Evolutionary conservation across 768 basidiomycete genomes (phyloP).

Genomic region (Podaxis sp.): DNA sequence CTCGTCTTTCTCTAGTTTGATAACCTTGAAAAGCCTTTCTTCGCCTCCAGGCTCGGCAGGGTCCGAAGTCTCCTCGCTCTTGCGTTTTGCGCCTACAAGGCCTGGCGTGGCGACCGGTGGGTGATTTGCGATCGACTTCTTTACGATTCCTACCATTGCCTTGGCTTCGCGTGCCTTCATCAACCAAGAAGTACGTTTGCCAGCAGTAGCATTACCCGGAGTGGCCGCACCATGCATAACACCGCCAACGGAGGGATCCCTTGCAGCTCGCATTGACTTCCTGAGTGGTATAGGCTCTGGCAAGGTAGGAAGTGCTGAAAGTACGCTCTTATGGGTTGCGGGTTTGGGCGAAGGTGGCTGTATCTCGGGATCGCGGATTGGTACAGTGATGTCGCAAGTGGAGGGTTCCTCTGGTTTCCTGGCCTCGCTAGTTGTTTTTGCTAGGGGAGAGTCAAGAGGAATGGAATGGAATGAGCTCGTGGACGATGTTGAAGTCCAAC

Average conservation of each 20-base stretch:
- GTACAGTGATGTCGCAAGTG: conserved; percentile 15
- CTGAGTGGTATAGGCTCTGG: conserved; percentile 69
- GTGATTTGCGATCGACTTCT: conserved; percentile 26
- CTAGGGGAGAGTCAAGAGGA: conserved; percentile 34
- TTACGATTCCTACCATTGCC: conserved; percentile 56
- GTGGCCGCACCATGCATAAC: conserved; percentile 36
- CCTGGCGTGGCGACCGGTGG: background rate
- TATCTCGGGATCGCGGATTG: conserved; percentile 4
- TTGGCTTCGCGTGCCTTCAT: conserved; percentile 75
- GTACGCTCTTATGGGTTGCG: background rate
- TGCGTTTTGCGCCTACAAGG: conserved; percentile 50
- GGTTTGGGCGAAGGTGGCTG: conserved; percentile 5
- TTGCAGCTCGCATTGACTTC: conserved; percentile 58
- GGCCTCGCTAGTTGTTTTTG: conserved; percentile 6
- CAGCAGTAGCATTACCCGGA: conserved; percentile 41
- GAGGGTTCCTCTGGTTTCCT: conserved; percentile 17
- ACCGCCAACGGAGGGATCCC: conserved; percentile 41
- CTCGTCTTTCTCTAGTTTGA: conserved; percentile 43
- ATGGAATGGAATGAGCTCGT: conserved; percentile 37
- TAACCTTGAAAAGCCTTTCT: conserved; percentile 47
- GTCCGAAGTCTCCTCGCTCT: conserved; percentile 53
- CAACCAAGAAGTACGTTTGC: conserved; percentile 80
- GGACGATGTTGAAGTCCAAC: conserved; percentile 31
- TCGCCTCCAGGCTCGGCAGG: conserved; percentile 32
- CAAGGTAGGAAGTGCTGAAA: conserved; percentile 46